These are phyloP conservation scores for Persicaria tinctoria DNA, from an alignment of 148 eudicot species.

Conservation along the genomic window DNA sequence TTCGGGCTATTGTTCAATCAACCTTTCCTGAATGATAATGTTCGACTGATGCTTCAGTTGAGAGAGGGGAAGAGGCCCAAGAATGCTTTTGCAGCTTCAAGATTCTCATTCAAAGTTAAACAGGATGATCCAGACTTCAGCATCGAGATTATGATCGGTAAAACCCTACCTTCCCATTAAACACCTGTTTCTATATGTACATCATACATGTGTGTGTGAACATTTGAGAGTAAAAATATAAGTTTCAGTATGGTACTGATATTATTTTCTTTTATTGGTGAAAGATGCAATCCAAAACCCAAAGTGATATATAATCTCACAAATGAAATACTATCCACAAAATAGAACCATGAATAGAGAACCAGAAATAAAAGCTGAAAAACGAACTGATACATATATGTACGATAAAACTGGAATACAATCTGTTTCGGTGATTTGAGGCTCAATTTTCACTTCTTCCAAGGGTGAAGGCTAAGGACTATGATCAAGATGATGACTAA, in stretches of 20 bases:
- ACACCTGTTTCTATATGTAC: neutral
- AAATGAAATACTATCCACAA: too few relatives aligned
- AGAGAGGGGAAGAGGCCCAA: neutral
- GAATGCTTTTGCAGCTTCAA: neutral
- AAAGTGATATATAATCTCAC: too few relatives aligned
- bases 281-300: too few relatives aligned
- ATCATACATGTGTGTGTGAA: neutral
- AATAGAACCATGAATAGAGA: too few relatives aligned
- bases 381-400: too few relatives aligned
- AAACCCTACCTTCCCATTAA: neutral
- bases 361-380: too few relatives aligned
- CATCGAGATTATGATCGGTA: neutral
- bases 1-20: neutral
- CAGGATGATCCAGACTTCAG: neutral
- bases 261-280: too few relatives aligned
- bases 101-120: neutral
- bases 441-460: neutral
- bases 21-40: neutral
- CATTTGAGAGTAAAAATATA: neutral
- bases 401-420: neutral
- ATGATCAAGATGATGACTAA: constrained; percentile 30
- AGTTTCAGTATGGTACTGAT: neutral
- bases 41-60: neutral
- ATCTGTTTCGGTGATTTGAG: neutral
- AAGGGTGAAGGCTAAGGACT: constrained; percentile 21